Conservation (phyloP, 306 rosid genomes). For the Trifolium fragiferum region DNA sequence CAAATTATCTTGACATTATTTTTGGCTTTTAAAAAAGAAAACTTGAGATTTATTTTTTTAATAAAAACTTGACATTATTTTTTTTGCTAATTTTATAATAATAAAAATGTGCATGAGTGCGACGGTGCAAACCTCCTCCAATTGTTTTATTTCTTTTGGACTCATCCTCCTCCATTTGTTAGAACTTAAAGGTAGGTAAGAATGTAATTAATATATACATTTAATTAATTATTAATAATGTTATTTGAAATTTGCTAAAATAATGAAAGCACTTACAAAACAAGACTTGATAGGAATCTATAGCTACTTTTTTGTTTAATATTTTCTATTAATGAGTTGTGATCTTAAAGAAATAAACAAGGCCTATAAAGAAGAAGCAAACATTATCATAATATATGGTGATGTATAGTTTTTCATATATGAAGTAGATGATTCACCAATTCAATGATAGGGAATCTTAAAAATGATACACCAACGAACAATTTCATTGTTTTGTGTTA, state of each 20-base stretch:
- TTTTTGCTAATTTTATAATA: neutral
- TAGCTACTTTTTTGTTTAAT: conserved; percentile 23
- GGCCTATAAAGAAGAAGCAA: conserved; percentile 17
- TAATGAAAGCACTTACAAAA: conserved; percentile 8
- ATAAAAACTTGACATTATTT: neutral
- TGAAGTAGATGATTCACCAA: conserved; percentile 55
- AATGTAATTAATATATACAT: conserved; percentile 32
- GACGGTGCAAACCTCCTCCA: conserved; percentile 22
- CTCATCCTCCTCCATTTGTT: neutral
- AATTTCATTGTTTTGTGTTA: conserved; percentile 29
- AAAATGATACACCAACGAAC: conserved; percentile 63
- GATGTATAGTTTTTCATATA: conserved; percentile 38
- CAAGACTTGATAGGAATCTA: conserved; percentile 41
- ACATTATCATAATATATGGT: conserved; percentile 12
- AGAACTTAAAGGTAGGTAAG: conserved; percentile 32
- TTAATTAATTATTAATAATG: conserved; percentile 29
- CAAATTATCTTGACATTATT: conserved; percentile 37
- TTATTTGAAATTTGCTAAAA: conserved; percentile 28
- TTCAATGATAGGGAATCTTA: conserved; percentile 61
- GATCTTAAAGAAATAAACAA: conserved; percentile 45
- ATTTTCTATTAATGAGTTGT: conserved; percentile 27
- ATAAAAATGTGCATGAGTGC: neutral
- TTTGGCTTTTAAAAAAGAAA: no score
- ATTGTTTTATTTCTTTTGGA: no score
- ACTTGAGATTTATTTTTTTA: no score